phyloP scores from a whole-genome alignment of 768 basidiomycete species.

The Mycena maculata region DNA sequence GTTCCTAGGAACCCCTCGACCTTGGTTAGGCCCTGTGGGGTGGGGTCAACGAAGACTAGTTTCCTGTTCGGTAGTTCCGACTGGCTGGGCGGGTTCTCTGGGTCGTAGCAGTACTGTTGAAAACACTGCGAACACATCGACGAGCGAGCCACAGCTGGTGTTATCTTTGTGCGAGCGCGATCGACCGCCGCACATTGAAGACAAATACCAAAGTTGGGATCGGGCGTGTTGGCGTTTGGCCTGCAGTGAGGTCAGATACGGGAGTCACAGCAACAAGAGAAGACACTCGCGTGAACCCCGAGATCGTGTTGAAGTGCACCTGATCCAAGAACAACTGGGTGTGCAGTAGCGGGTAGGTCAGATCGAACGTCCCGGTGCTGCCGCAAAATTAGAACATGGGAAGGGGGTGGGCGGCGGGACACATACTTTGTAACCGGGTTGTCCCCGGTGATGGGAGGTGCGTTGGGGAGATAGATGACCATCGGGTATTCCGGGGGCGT shows the following conservation, averaged over 20 bases:
- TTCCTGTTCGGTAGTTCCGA: conserved; percentile 58
- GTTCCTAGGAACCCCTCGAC: conserved; percentile 55
- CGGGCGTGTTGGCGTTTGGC: conserved; percentile 67
- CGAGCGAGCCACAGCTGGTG: conserved; percentile 52
- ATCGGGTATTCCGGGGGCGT: conserved; percentile 69
- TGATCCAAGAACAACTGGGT: conserved; percentile 71
- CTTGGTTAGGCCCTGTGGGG: conserved; percentile 60
- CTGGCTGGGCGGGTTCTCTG: conserved; percentile 55
- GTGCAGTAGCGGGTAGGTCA: conserved; percentile 69
- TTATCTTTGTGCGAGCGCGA: conserved; percentile 57
- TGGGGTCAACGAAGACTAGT: conserved; percentile 63
- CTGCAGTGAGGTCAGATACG: conserved; percentile 13
- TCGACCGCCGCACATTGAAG: conserved; percentile 74
- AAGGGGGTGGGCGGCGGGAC: neutral
- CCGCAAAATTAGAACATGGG: conserved; percentile 21
- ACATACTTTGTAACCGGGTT: conserved; percentile 73
- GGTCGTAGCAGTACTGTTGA: conserved; percentile 66
- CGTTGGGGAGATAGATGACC: conserved; percentile 81
- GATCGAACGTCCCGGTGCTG: conserved; percentile 68
- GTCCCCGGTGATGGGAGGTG: conserved; percentile 73
- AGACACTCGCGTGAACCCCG: conserved; percentile 59
- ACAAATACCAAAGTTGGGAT: conserved; percentile 73
- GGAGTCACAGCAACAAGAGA: neutral
- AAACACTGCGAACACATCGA: conserved; percentile 58
- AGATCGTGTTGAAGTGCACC: conserved; percentile 63